phyloP scores from a whole-genome alignment of 768 basidiomycete genomes.

The Kwoniella dendrophila region DNA sequence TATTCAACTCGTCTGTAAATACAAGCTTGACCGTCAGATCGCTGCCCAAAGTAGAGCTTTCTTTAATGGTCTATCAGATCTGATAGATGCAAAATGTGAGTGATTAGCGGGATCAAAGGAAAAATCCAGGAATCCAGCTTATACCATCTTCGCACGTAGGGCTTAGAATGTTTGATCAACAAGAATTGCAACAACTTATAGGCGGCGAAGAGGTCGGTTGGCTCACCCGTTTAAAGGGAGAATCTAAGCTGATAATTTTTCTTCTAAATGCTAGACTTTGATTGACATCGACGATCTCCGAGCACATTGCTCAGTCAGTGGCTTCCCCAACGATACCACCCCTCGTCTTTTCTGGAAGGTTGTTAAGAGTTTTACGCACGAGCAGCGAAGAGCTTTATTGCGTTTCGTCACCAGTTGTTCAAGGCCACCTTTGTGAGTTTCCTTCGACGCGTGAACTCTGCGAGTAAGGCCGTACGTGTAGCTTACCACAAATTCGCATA shows the following conservation, averaged over 20 bases:
- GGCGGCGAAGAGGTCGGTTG: constrained; percentile 70
- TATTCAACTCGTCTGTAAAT: constrained; percentile 85
- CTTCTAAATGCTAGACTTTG: constrained; percentile 58
- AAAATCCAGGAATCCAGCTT: background rate
- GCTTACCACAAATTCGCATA: too few species aligned
- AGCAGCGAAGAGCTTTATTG: constrained; percentile 74
- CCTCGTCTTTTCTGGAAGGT: constrained; percentile 86
- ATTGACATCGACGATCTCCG: constrained; percentile 82
- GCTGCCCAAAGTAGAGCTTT: constrained; percentile 67
- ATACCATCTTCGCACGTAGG: constrained; percentile 13
- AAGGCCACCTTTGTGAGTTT: constrained; percentile 74
- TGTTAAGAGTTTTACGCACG: constrained; percentile 74
- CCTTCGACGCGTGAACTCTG: too few species aligned
- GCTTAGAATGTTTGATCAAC: constrained; percentile 92
- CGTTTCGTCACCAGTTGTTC: constrained; percentile 93
- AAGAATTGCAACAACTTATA: constrained; percentile 87
- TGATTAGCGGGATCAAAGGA: constrained; percentile 60
- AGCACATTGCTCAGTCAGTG: constrained; percentile 71
- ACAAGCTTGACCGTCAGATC: constrained; percentile 86
- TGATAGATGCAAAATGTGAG: constrained; percentile 86
- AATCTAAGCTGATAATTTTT: background rate
- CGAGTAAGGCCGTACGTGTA: too few species aligned
- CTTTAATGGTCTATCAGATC: constrained; percentile 87
- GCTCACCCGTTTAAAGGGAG: background rate
- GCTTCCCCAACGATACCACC: constrained; percentile 75